These are phyloP conservation scores for Alternaria sp. DNA, from an alignment of 2,329 filamentous ascomycete genomes.

Conservation along the genomic window DNA sequence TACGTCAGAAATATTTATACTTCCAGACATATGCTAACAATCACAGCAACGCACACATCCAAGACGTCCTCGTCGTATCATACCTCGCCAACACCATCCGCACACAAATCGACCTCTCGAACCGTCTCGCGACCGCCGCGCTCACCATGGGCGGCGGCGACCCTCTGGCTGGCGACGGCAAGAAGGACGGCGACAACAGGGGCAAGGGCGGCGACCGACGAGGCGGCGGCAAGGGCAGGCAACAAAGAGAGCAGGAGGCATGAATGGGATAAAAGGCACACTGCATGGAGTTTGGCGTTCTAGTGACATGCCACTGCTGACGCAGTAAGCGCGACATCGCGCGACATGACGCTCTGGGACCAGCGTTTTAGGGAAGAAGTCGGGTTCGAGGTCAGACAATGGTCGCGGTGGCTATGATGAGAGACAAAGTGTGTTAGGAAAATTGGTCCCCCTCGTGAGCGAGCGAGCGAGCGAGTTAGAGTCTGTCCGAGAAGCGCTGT, in stretches of 20 bases:
- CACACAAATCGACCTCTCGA: conserved; percentile 97
- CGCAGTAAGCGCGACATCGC: background rate
- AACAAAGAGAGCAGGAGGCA: conserved; percentile 42
- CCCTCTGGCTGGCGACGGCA: conserved; percentile 42
- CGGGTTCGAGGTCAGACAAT: too few species aligned
- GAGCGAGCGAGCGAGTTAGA: too few species aligned
- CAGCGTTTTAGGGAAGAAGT: too few species aligned
- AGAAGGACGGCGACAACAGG: conserved; percentile 43
- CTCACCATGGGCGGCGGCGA: conserved; percentile 56
- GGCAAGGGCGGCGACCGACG: conserved; percentile 40
- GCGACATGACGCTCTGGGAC: background rate
- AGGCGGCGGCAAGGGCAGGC: conserved; percentile 41
- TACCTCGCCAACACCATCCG: conserved; percentile 99
- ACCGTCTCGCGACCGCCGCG: conserved; percentile 77
- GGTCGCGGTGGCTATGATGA: too few species aligned
- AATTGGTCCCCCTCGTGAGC: too few species aligned
- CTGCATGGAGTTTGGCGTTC: conserved; percentile 30
- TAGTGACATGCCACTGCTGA: conserved; percentile 16
- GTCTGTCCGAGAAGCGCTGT: too few species aligned
- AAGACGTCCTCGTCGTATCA: conserved; percentile 97
- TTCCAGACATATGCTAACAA: conserved; percentile 36
- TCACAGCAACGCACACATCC: conserved; percentile 92
- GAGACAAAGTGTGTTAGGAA: too few species aligned
- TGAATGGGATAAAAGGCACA: conserved; percentile 30
- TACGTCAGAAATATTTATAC: conserved; percentile 39